These are phyloP conservation scores for Xylariales sp. DNA, from an alignment of 2,329 filamentous ascomycete genomes.

Conservation along the genomic window DNA sequence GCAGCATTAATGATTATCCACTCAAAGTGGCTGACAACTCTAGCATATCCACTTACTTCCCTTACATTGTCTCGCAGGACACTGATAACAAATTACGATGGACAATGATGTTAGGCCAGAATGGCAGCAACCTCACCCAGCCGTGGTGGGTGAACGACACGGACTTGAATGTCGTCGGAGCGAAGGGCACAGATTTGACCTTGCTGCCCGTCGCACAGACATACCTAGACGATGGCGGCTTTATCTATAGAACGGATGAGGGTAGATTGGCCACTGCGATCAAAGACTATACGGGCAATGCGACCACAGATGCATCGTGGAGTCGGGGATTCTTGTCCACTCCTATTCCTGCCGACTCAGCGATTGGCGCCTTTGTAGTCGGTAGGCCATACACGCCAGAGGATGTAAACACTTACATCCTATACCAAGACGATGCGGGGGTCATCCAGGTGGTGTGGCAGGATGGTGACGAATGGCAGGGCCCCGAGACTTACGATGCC, in stretches of 20 bases:
- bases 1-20: conserved; percentile 17
- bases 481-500: conserved; percentile 17
- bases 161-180: not conserved
- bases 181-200: conserved; percentile 2
- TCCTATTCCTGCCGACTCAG: conserved; percentile 11
- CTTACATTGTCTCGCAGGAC: conserved; percentile 18
- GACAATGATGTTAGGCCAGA: conserved; percentile 14
- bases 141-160: conserved; percentile 19
- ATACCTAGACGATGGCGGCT: conserved; percentile 4
- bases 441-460: conserved; percentile 20
- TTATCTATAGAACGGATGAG: conserved; percentile 8
- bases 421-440: conserved; percentile 16
- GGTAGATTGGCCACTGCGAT: conserved; percentile 20
- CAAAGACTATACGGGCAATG: conserved; percentile 39
- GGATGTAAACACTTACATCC: conserved; percentile 19
- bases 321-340: not conserved
- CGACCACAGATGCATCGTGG: not conserved
- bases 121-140: conserved; percentile 11
- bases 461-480: conserved; percentile 16
- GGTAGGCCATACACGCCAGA: conserved; percentile 17
- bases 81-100: conserved; percentile 16
- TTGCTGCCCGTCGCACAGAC: conserved; percentile 9
- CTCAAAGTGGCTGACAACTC: conserved; percentile 13
- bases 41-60: conserved; percentile 17
- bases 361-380: conserved; percentile 18